These are phyloP conservation scores for Stagonosporopsis vannaccii DNA, from an alignment of 2,329 filamentous ascomycete species.

Conservation along the genomic window DNA sequence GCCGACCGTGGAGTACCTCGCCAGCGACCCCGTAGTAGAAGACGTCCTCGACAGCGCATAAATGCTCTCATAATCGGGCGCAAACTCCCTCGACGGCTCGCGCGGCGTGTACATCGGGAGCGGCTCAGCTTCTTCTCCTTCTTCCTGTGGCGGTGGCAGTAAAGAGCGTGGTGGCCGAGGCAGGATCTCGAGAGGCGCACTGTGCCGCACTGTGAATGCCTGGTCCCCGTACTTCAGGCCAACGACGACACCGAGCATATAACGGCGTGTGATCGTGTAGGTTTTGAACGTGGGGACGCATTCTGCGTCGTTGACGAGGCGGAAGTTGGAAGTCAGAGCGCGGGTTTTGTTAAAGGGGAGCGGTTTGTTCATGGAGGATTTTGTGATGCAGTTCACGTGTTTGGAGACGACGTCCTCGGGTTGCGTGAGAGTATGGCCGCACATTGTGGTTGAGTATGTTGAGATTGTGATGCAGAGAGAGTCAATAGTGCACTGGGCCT, in stretches of 20 bases:
- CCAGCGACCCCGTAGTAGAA: slow-evolving; percentile 24
- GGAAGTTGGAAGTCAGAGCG: slow-evolving; percentile 40
- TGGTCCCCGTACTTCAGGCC: slow-evolving; percentile 39
- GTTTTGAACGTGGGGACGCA: slow-evolving; percentile 47
- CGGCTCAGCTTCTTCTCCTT: slow-evolving; percentile 37
- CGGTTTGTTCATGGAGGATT: slow-evolving; percentile 31
- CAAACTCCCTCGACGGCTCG: slow-evolving; percentile 39
- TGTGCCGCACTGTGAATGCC: slow-evolving; percentile 36
- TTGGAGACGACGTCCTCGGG: slow-evolving; percentile 41
- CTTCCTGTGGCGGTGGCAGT: slow-evolving; percentile 18
- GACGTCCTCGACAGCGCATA: slow-evolving; percentile 29
- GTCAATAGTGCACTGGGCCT: slow-evolving; percentile 36
- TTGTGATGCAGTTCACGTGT: slow-evolving; percentile 42
- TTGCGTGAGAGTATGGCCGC: slow-evolving; percentile 32
- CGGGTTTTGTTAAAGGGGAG: slow-evolving; percentile 31
- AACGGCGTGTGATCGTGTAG: slow-evolving; percentile 42
- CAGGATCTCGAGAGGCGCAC: slow-evolving; percentile 39
- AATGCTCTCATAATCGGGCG: slow-evolving; percentile 42
- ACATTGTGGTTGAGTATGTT: slow-evolving; percentile 43
- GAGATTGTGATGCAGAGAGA: slow-evolving; percentile 39
- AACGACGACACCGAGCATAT: slow-evolving; percentile 36
- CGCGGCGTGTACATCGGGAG: slow-evolving; percentile 41
- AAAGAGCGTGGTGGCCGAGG: slow-evolving; percentile 30
- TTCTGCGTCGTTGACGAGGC: slow-evolving; percentile 42
- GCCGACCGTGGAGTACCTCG: slow-evolving; percentile 12